phyloP scores from a whole-genome alignment of 768 basidiomycete genomes.

The Trichaptum fuscoviolaceum region DNA sequence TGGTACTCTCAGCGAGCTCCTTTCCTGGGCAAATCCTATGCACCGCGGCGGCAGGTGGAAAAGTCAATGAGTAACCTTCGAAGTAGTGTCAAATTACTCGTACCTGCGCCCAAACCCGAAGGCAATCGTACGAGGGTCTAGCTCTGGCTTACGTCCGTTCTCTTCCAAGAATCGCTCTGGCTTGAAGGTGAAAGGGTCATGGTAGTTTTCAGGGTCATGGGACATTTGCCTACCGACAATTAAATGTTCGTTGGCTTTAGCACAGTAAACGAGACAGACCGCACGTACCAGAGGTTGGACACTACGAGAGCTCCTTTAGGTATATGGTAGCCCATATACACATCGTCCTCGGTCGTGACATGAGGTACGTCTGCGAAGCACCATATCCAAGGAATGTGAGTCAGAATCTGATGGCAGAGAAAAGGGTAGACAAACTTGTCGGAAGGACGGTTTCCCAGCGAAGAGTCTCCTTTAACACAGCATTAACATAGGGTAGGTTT shows the following conservation, averaged over 20 bases:
- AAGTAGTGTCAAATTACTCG: background rate
- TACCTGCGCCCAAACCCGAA: constrained; percentile 14
- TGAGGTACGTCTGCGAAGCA: background rate
- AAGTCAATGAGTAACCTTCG: too few species aligned
- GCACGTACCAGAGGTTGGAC: constrained; percentile 17
- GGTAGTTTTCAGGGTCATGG: constrained; percentile 7
- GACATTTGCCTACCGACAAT: constrained; percentile 2
- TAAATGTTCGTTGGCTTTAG: background rate
- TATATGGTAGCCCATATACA: constrained; percentile 7
- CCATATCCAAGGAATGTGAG: background rate
- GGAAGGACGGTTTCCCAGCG: constrained; percentile 15
- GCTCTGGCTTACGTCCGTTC: constrained; percentile 4
- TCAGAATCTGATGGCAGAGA: background rate
- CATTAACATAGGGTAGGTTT: constrained; percentile 17
- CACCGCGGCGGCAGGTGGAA: too few species aligned
- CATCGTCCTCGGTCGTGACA: constrained; percentile 8
- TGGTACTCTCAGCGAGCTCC: constrained; percentile 36
- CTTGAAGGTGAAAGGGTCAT: constrained; percentile 5
- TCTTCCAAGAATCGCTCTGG: constrained; percentile 9
- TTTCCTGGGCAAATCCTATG: constrained; percentile 39
- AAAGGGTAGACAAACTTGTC: background rate
- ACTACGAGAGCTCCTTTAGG: constrained; percentile 14
- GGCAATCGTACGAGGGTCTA: background rate
- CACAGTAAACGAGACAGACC: background rate
- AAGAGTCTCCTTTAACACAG: constrained; percentile 16